A percentile compares a stretch with the other conserved stretches of the same genome.
Conservation (phyloP, 805 yeast genomes). For the Brettanomyces naardenensis region DNA sequence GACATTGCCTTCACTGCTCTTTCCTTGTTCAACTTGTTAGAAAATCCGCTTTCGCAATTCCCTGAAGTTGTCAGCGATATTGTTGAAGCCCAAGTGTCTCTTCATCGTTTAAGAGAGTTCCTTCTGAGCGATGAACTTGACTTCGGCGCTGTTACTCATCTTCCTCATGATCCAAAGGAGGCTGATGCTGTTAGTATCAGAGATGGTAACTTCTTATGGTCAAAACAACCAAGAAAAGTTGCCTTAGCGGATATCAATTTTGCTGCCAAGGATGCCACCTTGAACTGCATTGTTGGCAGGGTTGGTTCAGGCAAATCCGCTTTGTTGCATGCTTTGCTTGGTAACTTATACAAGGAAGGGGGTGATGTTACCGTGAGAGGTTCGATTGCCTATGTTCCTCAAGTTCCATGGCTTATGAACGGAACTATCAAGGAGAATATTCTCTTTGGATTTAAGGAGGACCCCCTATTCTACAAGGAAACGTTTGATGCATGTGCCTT, state of each 20-base stretch:
- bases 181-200: constrained; percentile 65
- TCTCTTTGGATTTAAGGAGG: constrained; percentile 73
- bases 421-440: constrained; percentile 83
- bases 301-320: constrained; percentile 91
- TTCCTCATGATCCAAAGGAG: constrained; percentile 33
- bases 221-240: constrained; percentile 57
- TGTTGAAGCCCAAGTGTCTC: constrained; percentile 80
- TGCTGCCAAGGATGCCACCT: constrained; percentile 59
- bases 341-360: constrained; percentile 66
- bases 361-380: constrained; percentile 72
- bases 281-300: constrained; percentile 77
- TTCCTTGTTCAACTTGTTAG: constrained; percentile 73
- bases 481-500: constrained; percentile 84
- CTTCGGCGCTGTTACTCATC: constrained; percentile 44
- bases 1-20: constrained; percentile 88
- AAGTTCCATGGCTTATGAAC: constrained; percentile 91
- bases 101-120: constrained; percentile 62
- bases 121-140: constrained; percentile 73
- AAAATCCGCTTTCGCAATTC: constrained; percentile 82
- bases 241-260: constrained; percentile 58
- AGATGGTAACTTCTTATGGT: constrained; percentile 68
- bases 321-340: constrained; percentile 65
- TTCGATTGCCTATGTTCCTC: constrained; percentile 78
- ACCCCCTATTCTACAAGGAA: constrained; percentile 64
- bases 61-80: constrained; percentile 80